Conservation (phyloP, 441 rosid genomes). For the Isatis lusitanica region DNA sequence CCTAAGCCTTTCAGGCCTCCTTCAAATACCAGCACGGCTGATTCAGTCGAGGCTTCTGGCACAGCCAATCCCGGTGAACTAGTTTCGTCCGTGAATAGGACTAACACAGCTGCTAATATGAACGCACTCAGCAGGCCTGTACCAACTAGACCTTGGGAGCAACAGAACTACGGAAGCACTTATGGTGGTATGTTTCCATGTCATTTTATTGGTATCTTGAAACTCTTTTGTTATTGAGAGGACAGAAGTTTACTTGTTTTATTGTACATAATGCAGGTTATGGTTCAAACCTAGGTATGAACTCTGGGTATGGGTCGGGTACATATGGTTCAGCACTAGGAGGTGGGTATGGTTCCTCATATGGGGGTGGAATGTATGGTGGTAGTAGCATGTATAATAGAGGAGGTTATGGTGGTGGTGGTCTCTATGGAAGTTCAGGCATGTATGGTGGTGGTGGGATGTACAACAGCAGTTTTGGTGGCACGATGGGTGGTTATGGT, state of each 20-base stretch:
- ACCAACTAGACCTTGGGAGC: conserved; percentile 92
- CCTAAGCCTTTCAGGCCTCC: conserved; percentile 92
- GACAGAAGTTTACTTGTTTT: conserved; percentile 8
- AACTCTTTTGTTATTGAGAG: neutral
- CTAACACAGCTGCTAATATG: conserved; percentile 41
- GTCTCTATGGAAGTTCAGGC: conserved; percentile 69
- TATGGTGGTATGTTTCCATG: conserved; percentile 46
- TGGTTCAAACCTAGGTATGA: conserved; percentile 35
- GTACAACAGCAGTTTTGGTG: conserved; percentile 64
- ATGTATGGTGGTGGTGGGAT: conserved; percentile 84
- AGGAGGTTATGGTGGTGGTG: conserved; percentile 54
- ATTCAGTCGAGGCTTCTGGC: conserved; percentile 93
- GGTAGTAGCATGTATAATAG: conserved; percentile 62
- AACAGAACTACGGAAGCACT: conserved; percentile 58
- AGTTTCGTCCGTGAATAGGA: conserved; percentile 49
- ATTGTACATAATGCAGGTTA: conserved; percentile 13
- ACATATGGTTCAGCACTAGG: conserved; percentile 37
- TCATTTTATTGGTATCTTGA: neutral
- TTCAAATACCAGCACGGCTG: conserved; percentile 81
- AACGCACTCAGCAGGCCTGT: conserved; percentile 69
- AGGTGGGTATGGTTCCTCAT: conserved; percentile 54
- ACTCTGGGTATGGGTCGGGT: conserved; percentile 53
- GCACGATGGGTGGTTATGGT: conserved; percentile 87
- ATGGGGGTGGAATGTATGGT: conserved; percentile 46
- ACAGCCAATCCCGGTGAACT: conserved; percentile 88